Conservation (phyloP, 345 rosid genomes). For the Citrus hindsii region DNA sequence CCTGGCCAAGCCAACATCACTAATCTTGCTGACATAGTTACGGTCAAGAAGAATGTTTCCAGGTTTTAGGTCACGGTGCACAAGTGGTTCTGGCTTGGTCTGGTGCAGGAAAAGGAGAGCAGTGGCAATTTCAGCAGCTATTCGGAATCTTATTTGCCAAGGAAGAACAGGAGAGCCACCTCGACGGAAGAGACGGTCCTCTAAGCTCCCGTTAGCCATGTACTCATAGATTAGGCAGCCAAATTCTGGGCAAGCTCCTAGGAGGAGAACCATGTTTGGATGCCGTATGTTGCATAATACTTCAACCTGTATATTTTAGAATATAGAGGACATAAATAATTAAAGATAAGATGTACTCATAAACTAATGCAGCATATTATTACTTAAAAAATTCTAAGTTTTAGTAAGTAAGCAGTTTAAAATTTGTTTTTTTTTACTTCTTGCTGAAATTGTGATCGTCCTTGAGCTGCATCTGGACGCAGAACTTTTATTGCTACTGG, state of each 20-base stretch:
- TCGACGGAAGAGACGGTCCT: conserved; percentile 60
- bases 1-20: conserved; percentile 92
- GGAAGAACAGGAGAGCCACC: conserved; percentile 56
- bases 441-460: conserved; percentile 76
- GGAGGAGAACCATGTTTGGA: conserved; percentile 94
- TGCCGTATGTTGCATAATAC: conserved; percentile 77
- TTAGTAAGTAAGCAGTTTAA: not conserved
- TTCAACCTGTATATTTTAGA: conserved; percentile 47
- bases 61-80: conserved; percentile 91
- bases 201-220: conserved; percentile 93
- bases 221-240: conserved; percentile 88
- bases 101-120: conserved; percentile 91
- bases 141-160: conserved; percentile 72
- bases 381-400: not conserved
- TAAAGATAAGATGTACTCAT: not conserved
- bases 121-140: conserved; percentile 81
- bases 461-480: conserved; percentile 84
- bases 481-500: conserved; percentile 81
- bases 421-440: conserved; percentile 37
- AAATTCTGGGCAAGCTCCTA: conserved; percentile 86
- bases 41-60: conserved; percentile 81
- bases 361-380: not conserved
- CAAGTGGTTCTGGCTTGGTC: conserved; percentile 89
- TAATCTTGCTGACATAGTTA: conserved; percentile 84
- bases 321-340: not conserved